A percentile compares a stretch with the other conserved stretches of the same genome.
Evolutionary conservation across 1,284 basidiomycete species (phyloP).

Genomic region (Rhodotorula sp.): DNA sequence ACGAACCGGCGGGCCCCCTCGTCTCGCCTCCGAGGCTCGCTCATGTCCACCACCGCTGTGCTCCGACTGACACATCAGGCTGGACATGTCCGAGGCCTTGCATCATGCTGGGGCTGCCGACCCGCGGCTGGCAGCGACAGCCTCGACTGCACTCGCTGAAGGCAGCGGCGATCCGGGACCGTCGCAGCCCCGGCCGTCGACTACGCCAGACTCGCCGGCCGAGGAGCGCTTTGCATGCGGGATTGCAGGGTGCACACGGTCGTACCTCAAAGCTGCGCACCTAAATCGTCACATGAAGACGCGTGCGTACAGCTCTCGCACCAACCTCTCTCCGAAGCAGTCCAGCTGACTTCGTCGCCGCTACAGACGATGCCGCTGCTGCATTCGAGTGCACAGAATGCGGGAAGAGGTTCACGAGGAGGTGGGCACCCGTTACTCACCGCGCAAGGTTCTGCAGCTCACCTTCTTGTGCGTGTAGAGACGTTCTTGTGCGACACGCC

Average conservation of each 20-base stretch:
- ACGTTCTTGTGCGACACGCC: not conserved
- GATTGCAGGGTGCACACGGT: not conserved
- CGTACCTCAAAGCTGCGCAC: not conserved
- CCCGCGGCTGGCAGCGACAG: too few relatives aligned
- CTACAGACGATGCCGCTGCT: not conserved
- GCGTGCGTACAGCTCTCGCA: not conserved
- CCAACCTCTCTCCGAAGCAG: not conserved
- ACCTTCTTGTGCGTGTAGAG: too few relatives aligned
- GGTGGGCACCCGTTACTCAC: not conserved
- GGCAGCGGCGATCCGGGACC: too few relatives aligned
- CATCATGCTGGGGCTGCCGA: too few relatives aligned
- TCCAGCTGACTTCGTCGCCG: not conserved
- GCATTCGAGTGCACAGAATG: not conserved
- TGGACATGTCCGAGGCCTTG: too few relatives aligned
- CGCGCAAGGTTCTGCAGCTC: not conserved
- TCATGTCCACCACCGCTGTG: too few relatives aligned
- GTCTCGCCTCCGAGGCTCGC: too few relatives aligned
- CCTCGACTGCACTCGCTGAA: too few relatives aligned
- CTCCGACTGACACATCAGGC: too few relatives aligned
- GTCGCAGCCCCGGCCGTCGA: too few relatives aligned
- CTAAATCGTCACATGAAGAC: not conserved
- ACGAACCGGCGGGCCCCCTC: too few relatives aligned
- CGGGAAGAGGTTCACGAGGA: not conserved
- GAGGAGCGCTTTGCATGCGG: not conserved
- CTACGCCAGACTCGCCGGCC: not conserved